These are phyloP conservation scores for Blastobotrys proliferans DNA, from an alignment of 1,139 yeast genomes.

Conservation along the genomic window DNA sequence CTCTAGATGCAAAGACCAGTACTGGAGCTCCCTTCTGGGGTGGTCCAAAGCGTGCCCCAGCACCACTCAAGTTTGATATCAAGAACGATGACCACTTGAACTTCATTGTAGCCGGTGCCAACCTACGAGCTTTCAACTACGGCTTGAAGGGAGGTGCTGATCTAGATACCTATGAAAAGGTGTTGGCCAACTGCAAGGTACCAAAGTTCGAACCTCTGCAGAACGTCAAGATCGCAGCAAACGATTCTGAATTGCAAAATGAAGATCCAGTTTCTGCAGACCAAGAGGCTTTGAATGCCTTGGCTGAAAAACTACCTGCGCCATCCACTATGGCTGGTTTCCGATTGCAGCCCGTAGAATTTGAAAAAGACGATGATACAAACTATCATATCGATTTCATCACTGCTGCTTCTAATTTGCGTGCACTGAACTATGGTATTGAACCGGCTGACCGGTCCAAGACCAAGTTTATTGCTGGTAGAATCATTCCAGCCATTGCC, in stretches of 20 bases:
- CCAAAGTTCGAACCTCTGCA: constrained; percentile 70
- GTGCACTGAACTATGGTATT: constrained; percentile 88
- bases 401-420: constrained; percentile 92
- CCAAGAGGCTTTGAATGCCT: constrained; percentile 42
- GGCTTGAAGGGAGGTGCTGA: constrained; percentile 59
- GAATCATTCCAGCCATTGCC: constrained; percentile 97
- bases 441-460: constrained; percentile 53
- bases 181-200: constrained; percentile 53
- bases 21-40: constrained; percentile 96
- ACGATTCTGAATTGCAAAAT: constrained; percentile 56
- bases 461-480: constrained; percentile 78
- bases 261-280: constrained; percentile 77
- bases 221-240: constrained; percentile 78
- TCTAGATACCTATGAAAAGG: constrained; percentile 43
- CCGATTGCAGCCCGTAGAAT: constrained; percentile 80
- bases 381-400: constrained; percentile 96
- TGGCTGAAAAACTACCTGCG: constrained; percentile 79
- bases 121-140: constrained; percentile 82
- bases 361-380: constrained; percentile 95
- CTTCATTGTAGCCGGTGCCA: constrained; percentile 85
- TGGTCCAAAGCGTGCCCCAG: constrained; percentile 96
- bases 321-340: constrained; percentile 88
- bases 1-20: constrained; percentile 86
- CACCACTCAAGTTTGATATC: constrained; percentile 71
- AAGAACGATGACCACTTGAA: constrained; percentile 72